Conservation (phyloP, 2,329 filamentous ascomycete genomes). For the Leptographium radiaticola region DNA sequence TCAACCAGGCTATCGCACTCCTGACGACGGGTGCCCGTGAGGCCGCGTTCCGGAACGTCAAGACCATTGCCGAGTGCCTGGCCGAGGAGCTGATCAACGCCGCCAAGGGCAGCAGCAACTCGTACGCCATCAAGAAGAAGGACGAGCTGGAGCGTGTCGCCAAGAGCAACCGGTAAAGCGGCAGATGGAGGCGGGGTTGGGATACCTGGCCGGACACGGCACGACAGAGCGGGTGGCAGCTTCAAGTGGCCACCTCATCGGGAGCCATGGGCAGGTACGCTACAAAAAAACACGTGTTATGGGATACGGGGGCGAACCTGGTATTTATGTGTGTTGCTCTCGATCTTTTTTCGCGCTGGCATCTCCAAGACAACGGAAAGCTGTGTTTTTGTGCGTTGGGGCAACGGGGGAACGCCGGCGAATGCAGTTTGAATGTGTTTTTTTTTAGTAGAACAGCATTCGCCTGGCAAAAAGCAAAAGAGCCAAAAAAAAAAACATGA, state of each 20-base stretch:
- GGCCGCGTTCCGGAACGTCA: conserved; percentile 99
- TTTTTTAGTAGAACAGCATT: neutral
- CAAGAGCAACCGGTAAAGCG: conserved; percentile 98
- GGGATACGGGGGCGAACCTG: conserved; percentile 19
- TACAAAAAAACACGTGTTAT: neutral
- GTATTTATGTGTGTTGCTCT: conserved; percentile 2
- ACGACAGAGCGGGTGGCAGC: neutral
- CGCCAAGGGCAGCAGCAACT: conserved; percentile 99
- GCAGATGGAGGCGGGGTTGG: conserved; percentile 11
- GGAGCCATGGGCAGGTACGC: neutral
- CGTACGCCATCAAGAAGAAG: conserved; percentile 99
- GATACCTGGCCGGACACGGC: conserved; percentile 1
- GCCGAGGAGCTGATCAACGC: conserved; percentile 99
- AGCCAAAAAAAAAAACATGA: conserved; percentile 4
- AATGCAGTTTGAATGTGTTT: neutral
- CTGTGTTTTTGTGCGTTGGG: conserved; percentile 17
- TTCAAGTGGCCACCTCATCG: neutral
- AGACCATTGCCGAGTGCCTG: conserved; percentile 98
- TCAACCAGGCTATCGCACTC: conserved; percentile 99
- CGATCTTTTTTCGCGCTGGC: conserved; percentile 14
- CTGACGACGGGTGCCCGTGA: conserved; percentile 98
- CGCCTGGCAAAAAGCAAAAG: conserved; percentile 7
- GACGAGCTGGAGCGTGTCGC: conserved; percentile 99
- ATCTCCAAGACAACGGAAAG: conserved; percentile 12
- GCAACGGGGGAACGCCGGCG: neutral